These are phyloP conservation scores for Drosera spatulata DNA, from an alignment of 179 eudicot species.

Conservation along the genomic window DNA sequence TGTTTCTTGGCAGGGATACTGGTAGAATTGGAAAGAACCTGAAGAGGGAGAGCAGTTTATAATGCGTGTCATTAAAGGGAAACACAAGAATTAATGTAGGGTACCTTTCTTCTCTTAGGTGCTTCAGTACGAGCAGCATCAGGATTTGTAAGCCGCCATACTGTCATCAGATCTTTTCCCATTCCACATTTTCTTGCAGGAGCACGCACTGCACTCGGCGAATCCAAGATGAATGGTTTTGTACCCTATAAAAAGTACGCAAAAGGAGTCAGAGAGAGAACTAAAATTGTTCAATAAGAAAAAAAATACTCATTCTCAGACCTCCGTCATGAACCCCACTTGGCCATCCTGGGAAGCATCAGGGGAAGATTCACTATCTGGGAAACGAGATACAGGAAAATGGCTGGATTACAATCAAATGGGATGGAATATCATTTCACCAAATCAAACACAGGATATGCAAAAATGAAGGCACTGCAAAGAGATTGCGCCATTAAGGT, in stretches of 20 bases:
- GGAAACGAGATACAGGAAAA: constrained; percentile 10
- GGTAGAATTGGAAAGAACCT: constrained; percentile 16
- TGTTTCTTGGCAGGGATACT: constrained; percentile 31
- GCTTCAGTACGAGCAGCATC: constrained; percentile 11
- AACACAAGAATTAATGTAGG: constrained; percentile 1
- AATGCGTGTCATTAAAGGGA: background rate
- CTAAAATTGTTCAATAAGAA: background rate
- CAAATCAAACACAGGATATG: background rate
- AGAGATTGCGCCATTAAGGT: too few relatives aligned
- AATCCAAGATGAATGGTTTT: constrained; percentile 16
- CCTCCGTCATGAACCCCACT: constrained; percentile 19
- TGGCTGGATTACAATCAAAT: background rate
- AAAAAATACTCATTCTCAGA: constrained; percentile 2
- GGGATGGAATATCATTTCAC: background rate
- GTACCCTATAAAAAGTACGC: constrained; percentile 25
- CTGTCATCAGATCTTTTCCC: constrained; percentile 40
- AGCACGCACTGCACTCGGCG: constrained; percentile 16
- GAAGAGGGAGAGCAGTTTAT: background rate
- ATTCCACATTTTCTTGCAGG: constrained; percentile 39
- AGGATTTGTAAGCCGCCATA: constrained; percentile 16
- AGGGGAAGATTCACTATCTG: constrained; percentile 25
- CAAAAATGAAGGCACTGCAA: too few relatives aligned
- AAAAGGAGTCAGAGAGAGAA: constrained; percentile 2
- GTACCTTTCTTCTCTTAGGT: constrained; percentile 26
- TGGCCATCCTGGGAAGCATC: constrained; percentile 32